A percentile compares a stretch with the other conserved stretches of the same genome.
Evolutionary conservation across 202 grass and related monocot species (phyloP).

Genomic region (Digitaria exilis): DNA sequence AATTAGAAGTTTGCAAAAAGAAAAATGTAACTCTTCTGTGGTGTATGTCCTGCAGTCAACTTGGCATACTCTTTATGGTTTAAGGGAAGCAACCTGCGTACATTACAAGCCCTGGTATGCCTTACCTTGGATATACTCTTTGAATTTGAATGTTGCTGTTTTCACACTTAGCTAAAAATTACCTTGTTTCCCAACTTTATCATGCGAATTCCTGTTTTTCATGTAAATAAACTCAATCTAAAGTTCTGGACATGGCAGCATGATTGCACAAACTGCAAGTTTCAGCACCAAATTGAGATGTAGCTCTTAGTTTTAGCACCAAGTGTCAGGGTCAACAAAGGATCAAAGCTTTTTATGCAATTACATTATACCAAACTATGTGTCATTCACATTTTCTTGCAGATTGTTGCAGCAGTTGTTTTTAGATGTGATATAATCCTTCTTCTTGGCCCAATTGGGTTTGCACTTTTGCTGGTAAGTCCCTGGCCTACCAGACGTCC

Average conservation of each 20-base stretch:
- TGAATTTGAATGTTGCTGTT: background rate
- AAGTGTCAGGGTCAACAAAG: slow-evolving; percentile 1
- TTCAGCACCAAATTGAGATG: background rate
- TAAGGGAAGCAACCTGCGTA: slow-evolving; percentile 57
- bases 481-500: background rate
- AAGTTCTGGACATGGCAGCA: slow-evolving; percentile 2
- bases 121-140: background rate
- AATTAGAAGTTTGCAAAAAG: background rate
- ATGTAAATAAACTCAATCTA: background rate
- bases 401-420: slow-evolving; percentile 77
- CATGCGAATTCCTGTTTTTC: background rate
- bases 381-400: slow-evolving; percentile 45
- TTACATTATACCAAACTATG: slow-evolving; percentile 13
- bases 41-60: slow-evolving; percentile 59
- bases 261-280: background rate
- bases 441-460: slow-evolving; percentile 84
- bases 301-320: slow-evolving; percentile 22
- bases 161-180: slow-evolving; percentile 27
- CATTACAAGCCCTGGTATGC: slow-evolving; percentile 75
- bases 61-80: slow-evolving; percentile 94
- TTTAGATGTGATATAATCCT: slow-evolving; percentile 95
- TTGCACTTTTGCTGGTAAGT: slow-evolving; percentile 78
- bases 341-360: background rate
- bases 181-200: background rate
- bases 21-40: slow-evolving; percentile 25